Percentiles rank a stretch among this genome's conserved stretches.
phyloP scores from a whole-genome alignment of 495 filamentous ascomycete species.

The Cenococcum geophilum region DNA sequence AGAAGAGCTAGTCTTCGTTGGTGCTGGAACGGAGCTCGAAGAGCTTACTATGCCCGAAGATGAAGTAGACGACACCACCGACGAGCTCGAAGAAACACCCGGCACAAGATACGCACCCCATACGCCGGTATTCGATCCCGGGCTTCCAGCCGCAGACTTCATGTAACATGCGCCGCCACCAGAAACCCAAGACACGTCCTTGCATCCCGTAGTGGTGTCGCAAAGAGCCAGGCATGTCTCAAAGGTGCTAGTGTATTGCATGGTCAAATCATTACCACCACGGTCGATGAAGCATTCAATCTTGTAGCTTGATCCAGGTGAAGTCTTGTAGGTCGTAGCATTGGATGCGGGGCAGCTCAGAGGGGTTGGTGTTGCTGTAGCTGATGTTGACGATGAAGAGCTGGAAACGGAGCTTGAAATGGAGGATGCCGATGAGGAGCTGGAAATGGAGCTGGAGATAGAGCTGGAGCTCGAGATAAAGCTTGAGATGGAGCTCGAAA shows the following conservation, averaged over 20 bases:
- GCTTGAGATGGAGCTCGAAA: not conserved
- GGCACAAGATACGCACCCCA: not conserved
- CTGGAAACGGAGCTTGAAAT: conserved; percentile 3
- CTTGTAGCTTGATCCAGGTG: not conserved
- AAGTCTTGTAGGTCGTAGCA: not conserved
- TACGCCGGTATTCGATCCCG: not conserved
- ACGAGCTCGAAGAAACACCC: not conserved
- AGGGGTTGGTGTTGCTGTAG: not conserved
- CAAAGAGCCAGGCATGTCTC: not conserved
- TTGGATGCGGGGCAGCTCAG: not conserved
- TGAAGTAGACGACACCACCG: not conserved
- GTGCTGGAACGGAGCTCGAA: not conserved
- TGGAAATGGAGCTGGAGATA: conserved; percentile 4
- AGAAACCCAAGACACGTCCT: not conserved
- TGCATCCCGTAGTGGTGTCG: not conserved
- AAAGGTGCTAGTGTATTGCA: not conserved
- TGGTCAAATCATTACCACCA: not conserved
- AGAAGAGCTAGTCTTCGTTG: not conserved
- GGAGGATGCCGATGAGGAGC: not conserved
- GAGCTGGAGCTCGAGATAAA: conserved; percentile 8
- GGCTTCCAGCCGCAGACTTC: not conserved
- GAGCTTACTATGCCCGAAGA: not conserved
- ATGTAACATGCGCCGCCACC: not conserved
- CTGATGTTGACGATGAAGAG: conserved; percentile 15
- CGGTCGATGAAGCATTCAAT: conserved; percentile 1